Percentiles rank a stretch among this genome's conserved stretches.
phyloP scores from a whole-genome alignment of 768 basidiomycete genomes.

The Leccinum broughii region DNA sequence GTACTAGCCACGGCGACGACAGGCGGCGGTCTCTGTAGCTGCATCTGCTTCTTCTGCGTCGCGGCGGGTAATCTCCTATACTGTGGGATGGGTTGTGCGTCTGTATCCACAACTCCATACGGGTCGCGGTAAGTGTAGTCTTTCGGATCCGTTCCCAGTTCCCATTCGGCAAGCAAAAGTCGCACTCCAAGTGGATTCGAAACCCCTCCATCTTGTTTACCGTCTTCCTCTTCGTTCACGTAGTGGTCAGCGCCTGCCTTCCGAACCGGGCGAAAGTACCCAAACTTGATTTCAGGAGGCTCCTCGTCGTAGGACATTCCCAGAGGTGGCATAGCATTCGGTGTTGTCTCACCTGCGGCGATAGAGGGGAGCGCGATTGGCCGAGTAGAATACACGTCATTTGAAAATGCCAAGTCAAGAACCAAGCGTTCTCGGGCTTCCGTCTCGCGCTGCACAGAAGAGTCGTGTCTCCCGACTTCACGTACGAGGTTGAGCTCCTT shows the following conservation, averaged over 20 bases:
- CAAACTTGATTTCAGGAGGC: conserved; percentile 60
- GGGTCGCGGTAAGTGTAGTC: conserved; percentile 56
- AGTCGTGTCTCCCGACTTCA: conserved; percentile 37
- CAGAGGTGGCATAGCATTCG: conserved; percentile 23
- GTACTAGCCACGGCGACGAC: conserved; percentile 33
- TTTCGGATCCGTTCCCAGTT: conserved; percentile 50
- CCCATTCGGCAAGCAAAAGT: conserved; percentile 70
- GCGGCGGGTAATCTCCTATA: conserved; percentile 12
- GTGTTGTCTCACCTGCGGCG: conserved; percentile 8
- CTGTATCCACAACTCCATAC: conserved; percentile 42
- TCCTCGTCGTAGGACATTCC: conserved; percentile 53
- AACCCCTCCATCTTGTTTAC: conserved; percentile 21
- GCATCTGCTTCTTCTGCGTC: conserved; percentile 25
- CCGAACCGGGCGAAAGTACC: conserved; percentile 55
- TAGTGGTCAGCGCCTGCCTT: conserved; percentile 32
- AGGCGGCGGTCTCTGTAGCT: conserved; percentile 40
- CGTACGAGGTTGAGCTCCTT: conserved; percentile 44
- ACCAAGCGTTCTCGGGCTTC: conserved; percentile 61
- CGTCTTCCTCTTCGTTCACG: conserved; percentile 23
- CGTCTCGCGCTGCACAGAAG: conserved; percentile 48
- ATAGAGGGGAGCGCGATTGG: conserved; percentile 32
- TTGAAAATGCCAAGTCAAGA: conserved; percentile 62
- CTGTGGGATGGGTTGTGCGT: conserved; percentile 13
- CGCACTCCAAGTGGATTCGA: conserved; percentile 54
- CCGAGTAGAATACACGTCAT: conserved; percentile 53